These are phyloP conservation scores for Pleurotus djamor DNA, from an alignment of 768 basidiomycete genomes.

Conservation along the genomic window DNA sequence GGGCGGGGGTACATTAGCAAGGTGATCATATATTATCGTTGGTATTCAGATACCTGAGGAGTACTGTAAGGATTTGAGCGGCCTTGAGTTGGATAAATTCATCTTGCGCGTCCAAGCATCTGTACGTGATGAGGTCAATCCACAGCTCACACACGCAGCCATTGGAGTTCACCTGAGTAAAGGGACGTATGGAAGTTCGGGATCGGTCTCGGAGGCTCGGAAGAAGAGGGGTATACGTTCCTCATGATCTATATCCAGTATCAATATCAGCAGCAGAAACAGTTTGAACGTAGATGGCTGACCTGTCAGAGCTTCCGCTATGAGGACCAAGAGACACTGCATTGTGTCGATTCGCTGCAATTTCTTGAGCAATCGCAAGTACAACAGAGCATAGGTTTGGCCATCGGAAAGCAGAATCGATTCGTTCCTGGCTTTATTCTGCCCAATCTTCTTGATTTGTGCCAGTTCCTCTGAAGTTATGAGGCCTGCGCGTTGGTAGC, in stretches of 20 bases:
- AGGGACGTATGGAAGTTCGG: slow-evolving; percentile 78
- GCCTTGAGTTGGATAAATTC: slow-evolving; percentile 95
- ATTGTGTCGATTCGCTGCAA: slow-evolving; percentile 84
- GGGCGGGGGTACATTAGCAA: slow-evolving; percentile 6
- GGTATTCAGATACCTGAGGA: slow-evolving; percentile 60
- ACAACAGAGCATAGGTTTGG: slow-evolving; percentile 80
- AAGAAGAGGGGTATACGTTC: slow-evolving; percentile 81
- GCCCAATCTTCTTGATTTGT: slow-evolving; percentile 89
- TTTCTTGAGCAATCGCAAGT: slow-evolving; percentile 84
- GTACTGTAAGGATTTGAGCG: slow-evolving; percentile 82
- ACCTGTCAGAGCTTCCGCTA: slow-evolving; percentile 88
- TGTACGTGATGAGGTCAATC: slow-evolving; percentile 41
- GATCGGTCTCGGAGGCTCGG: slow-evolving; percentile 56
- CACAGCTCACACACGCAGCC: neutral
- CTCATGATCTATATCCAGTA: slow-evolving; percentile 63
- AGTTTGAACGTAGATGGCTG: slow-evolving; percentile 15
- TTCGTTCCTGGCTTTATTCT: slow-evolving; percentile 70
- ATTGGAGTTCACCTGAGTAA: slow-evolving; percentile 60
- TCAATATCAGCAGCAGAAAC: neutral
- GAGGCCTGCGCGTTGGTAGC: slow-evolving; percentile 91
- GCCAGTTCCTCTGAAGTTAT: slow-evolving; percentile 85
- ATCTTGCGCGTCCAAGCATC: slow-evolving; percentile 71
- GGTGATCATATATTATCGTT: neutral
- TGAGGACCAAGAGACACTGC: slow-evolving; percentile 82
- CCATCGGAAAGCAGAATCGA: slow-evolving; percentile 82